Percentiles rank a stretch among this genome's conserved stretches.
Conservation (phyloP, 139 green algal genomes). For the Pycnococcus provasolii region DNA sequence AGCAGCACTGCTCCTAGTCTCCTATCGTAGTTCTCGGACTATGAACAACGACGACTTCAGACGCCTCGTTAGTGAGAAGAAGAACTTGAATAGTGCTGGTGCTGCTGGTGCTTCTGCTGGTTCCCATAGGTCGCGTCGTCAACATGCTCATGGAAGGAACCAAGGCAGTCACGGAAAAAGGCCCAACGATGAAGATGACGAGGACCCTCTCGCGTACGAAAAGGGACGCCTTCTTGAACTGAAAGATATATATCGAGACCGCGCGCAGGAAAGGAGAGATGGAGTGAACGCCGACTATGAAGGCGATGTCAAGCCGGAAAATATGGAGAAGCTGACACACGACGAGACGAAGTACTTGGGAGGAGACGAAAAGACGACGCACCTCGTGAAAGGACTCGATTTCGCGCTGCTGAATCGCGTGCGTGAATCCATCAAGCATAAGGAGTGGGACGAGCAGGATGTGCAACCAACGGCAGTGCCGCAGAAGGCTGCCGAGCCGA, state of each 20-base stretch:
- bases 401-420: slow-evolving; percentile 57
- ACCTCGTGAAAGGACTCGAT: slow-evolving; percentile 86
- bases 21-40: too few relatives aligned
- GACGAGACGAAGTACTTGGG: slow-evolving; percentile 55
- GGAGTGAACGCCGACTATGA: slow-evolving; percentile 1
- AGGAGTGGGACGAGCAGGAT: slow-evolving; percentile 36
- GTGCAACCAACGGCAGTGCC: too few relatives aligned
- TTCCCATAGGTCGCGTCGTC: too few relatives aligned
- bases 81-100: too few relatives aligned
- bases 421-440: slow-evolving; percentile 28
- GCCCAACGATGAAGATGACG: neutral
- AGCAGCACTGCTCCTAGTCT: too few relatives aligned
- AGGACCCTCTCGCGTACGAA: neutral
- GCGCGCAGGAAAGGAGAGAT: slow-evolving; percentile 4
- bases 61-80: too few relatives aligned
- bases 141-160: too few relatives aligned
- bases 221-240: too few relatives aligned
- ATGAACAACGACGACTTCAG: too few relatives aligned
- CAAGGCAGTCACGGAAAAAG: too few relatives aligned
- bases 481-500: too few relatives aligned
- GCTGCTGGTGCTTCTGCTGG: too few relatives aligned
- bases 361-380: slow-evolving; percentile 78
- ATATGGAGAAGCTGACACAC: neutral
- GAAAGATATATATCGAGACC: neutral
- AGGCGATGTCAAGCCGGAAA: neutral